These are phyloP conservation scores for Friedmanniomyces endolithicus DNA, from an alignment of 495 filamentous ascomycete species.

Conservation along the genomic window DNA sequence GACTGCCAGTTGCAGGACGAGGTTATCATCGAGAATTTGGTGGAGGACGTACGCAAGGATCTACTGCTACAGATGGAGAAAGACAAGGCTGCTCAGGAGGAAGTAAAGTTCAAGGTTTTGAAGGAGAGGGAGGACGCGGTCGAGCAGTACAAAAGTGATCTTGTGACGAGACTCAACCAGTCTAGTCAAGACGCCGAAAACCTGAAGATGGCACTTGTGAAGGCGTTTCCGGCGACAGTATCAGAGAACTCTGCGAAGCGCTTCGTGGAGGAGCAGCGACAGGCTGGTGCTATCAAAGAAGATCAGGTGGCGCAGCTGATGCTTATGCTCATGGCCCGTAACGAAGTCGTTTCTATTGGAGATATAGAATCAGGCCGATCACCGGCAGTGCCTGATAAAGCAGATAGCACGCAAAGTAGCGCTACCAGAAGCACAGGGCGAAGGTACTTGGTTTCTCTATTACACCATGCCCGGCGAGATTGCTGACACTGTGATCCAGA, in stretches of 20 bases:
- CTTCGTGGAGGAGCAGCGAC: slow-evolving; percentile 13
- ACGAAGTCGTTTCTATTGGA: slow-evolving; percentile 10
- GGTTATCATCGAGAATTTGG: not conserved
- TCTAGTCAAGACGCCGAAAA: slow-evolving; percentile 10
- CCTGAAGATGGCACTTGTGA: slow-evolving; percentile 17
- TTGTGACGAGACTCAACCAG: not conserved
- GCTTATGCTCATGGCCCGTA: slow-evolving; percentile 10
- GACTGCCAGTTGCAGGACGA: not conserved
- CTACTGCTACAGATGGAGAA: not conserved
- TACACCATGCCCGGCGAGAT: too few species aligned
- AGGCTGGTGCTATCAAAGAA: slow-evolving; percentile 27
- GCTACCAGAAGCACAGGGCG: not conserved
- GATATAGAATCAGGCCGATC: not conserved
- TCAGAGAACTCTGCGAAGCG: slow-evolving; percentile 14
- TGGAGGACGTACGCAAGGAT: not conserved
- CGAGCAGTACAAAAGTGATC: slow-evolving; percentile 11
- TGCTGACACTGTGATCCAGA: too few species aligned
- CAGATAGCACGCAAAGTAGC: not conserved
- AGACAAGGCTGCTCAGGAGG: not conserved
- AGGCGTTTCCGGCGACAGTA: slow-evolving; percentile 18
- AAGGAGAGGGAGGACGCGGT: not conserved
- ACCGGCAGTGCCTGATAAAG: not conserved
- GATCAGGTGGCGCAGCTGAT: slow-evolving; percentile 27
- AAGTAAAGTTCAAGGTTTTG: not conserved
- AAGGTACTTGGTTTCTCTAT: not conserved